Evolutionary conservation across 257 asterid species (phyloP).

Genomic region (Leonotis leonurus): DNA sequence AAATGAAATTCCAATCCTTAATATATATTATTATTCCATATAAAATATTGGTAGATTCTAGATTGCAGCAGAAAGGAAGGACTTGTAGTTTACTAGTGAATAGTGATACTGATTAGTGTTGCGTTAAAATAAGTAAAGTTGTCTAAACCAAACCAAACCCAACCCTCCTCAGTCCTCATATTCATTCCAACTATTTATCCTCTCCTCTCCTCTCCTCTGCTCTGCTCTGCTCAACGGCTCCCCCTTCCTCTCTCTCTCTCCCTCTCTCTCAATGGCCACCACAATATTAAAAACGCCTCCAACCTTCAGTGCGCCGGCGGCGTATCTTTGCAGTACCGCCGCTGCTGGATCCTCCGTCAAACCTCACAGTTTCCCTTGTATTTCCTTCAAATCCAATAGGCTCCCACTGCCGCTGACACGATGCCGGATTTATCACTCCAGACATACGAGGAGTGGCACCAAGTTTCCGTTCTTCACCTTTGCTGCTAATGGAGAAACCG

Average conservation of each 20-base stretch:
- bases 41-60: too few species aligned
- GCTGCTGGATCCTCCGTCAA: constrained; percentile 21
- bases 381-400: constrained; percentile 22
- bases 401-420: constrained; percentile 19
- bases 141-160: too few species aligned
- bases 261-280: constrained; percentile 44
- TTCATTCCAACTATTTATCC: constrained; percentile 22
- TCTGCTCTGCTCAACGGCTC: not conserved
- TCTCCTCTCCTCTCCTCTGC: too few species aligned
- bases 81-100: too few species aligned
- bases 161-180: too few species aligned
- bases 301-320: constrained; percentile 27
- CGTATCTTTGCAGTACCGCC: constrained; percentile 25
- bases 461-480: constrained; percentile 21
- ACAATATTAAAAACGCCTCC: constrained; percentile 35
- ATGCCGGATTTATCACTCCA: constrained; percentile 19
- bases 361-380: constrained; percentile 14
- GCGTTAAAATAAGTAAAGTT: too few species aligned
- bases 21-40: too few species aligned
- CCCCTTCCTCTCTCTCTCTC: too few species aligned
- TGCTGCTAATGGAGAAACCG: constrained; percentile 42
- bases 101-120: too few species aligned
- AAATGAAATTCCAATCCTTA: too few species aligned
- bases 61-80: too few species aligned
- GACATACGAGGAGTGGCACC: constrained; percentile 16